phyloP scores from a whole-genome alignment of 768 basidiomycete species.

The Exidia glandulosa region DNA sequence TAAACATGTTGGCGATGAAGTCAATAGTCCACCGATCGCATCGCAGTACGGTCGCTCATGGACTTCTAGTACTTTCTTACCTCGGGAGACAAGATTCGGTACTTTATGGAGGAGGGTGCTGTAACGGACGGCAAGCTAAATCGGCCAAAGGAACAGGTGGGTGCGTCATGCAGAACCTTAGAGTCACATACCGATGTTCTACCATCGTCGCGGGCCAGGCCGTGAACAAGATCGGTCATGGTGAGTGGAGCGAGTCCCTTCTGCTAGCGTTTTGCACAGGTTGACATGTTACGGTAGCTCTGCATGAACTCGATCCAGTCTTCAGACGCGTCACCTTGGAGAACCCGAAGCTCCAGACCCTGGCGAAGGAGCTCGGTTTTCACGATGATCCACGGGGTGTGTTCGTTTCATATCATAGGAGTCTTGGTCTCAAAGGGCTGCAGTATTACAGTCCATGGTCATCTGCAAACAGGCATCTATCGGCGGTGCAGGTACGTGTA shows the following conservation, averaged over 20 bases:
- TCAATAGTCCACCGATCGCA: not conserved
- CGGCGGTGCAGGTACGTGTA: slow-evolving; percentile 81
- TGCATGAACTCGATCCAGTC: slow-evolving; percentile 76
- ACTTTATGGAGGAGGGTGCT: slow-evolving; percentile 88
- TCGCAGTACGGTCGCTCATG: not conserved
- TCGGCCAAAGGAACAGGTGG: slow-evolving; percentile 23
- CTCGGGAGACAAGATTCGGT: slow-evolving; percentile 90
- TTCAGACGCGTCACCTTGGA: slow-evolving; percentile 75
- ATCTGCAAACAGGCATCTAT: slow-evolving; percentile 93
- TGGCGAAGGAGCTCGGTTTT: slow-evolving; percentile 71
- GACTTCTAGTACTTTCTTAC: slow-evolving; percentile 58
- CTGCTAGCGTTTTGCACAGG: not conserved
- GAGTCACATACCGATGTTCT: not conserved
- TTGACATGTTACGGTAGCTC: slow-evolving; percentile 30
- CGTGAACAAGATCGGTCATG: slow-evolving; percentile 94
- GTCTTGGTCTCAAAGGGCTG: not conserved
- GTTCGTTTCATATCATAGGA: not conserved
- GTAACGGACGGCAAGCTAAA: slow-evolving; percentile 58
- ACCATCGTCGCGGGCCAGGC: slow-evolving; percentile 29
- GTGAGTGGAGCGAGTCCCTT: slow-evolving; percentile 25
- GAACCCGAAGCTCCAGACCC: slow-evolving; percentile 53
- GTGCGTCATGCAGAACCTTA: not conserved
- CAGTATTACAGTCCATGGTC: slow-evolving; percentile 87
- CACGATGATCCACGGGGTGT: slow-evolving; percentile 73
- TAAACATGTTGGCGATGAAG: slow-evolving; percentile 73